Evolutionary conservation across 2,329 filamentous ascomycete genomes (phyloP), one percentile per base, ranked within the genome.

Genomic region (Penicillium sp.): DNA sequence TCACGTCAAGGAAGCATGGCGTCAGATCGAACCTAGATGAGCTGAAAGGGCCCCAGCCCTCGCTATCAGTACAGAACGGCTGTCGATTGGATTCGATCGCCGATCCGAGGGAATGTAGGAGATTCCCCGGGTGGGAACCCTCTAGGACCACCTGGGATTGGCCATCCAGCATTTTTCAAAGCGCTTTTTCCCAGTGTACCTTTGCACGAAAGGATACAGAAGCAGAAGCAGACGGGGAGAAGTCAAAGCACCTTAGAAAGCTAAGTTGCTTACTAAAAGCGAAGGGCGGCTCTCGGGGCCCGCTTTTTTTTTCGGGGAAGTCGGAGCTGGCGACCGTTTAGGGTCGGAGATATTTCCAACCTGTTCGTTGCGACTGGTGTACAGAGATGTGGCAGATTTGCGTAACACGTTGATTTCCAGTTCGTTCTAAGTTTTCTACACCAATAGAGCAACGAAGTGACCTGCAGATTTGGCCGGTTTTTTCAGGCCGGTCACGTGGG

Each of bases 31-130:
- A 97, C 72, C 93, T 84, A 63, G 86, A 81, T 34, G 87, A 86
- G 75, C 92, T 97, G 71, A 99, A 71, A 21, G 94, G 94, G 1
- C 95, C 95, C 94, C 94, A 99, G 67, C 94, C 95, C 76, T 97
- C 93, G 51, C 82, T 80, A 75, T 96, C 94, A 72, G 89, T 86
- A 77, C 93, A 97, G 74, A 97, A 80, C 54, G 90, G 86, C 71
- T 95, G 89, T 55, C 63, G 64, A 42, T 65, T 63, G 34, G 58
- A 56, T 55, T 65, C 62, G 57, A 67, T 67, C 57, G 62, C 59
- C 53, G 63, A 64, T 52, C 56, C 58, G 34, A 62, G 57, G 43
- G 70, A 65, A 52, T 66, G 64, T 56, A 56, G 58, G 52, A 65
- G 58, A 32, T 61, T 61, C 62, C 67, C 67, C 49, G 64, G 60